phyloP scores from a whole-genome alignment of 768 basidiomycete species.

The Sporobolomyces phaffii region DNA sequence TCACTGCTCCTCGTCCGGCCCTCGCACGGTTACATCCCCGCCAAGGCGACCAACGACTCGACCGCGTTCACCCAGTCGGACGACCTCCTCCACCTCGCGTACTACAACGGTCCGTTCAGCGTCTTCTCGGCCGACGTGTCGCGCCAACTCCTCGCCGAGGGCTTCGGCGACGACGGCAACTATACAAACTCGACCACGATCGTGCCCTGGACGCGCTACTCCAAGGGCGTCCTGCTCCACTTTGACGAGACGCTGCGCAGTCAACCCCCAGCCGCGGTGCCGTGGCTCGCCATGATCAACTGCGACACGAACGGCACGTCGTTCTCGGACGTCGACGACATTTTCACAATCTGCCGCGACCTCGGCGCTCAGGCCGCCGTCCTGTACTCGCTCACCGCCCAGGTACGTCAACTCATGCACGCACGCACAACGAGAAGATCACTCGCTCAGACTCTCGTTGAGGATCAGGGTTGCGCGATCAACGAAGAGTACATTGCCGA shows the following conservation, averaged over 20 bases:
- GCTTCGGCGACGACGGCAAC: slow-evolving; percentile 47
- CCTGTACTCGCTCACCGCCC: slow-evolving; percentile 66
- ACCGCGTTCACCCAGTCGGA: slow-evolving; percentile 49
- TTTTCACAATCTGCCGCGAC: slow-evolving; percentile 73
- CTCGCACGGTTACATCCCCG: slow-evolving; percentile 60
- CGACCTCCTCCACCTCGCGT: slow-evolving; percentile 26
- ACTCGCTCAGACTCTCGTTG: background rate
- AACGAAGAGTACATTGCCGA: slow-evolving; percentile 62
- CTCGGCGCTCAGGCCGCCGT: slow-evolving; percentile 75
- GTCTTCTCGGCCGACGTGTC: slow-evolving; percentile 27
- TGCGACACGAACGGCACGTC: slow-evolving; percentile 71
- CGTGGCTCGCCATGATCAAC: slow-evolving; percentile 84
- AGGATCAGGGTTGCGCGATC: slow-evolving; percentile 60
- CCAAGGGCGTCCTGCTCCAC: slow-evolving; percentile 66
- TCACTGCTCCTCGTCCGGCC: background rate
- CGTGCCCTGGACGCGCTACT: slow-evolving; percentile 41
- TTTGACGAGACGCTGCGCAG: slow-evolving; percentile 59
- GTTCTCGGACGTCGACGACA: slow-evolving; percentile 53
- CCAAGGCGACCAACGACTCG: slow-evolving; percentile 64
- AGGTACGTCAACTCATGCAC: background rate
- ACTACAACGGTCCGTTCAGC: slow-evolving; percentile 9
- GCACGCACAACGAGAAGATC: background rate
- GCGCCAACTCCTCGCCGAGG: slow-evolving; percentile 20
- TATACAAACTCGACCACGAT: slow-evolving; percentile 58
- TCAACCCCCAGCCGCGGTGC: slow-evolving; percentile 55